Base-by-base conservation (phyloP, 352 stramenopile species). In the Globisporangium cystogenes region DNA sequence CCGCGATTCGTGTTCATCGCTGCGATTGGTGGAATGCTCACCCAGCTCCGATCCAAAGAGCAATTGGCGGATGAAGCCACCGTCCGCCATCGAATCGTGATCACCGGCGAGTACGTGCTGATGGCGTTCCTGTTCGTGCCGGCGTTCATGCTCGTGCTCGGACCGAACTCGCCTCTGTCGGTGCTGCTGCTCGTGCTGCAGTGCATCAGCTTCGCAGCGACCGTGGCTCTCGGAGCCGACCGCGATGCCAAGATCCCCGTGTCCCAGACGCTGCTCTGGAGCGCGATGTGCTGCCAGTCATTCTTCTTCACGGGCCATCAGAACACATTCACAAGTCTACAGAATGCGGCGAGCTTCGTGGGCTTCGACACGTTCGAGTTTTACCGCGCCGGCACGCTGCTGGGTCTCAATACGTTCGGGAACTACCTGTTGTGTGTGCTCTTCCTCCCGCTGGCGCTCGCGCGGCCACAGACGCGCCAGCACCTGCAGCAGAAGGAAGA, bases 301-400 rank as follows among this genome's bases (percentile, higher is more conserved):
- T 96, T 96, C 59, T 96, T 96, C 55, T 70, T 77, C 55, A 94
- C 86, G 10, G 88, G 90, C 23, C 90, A 97, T 52, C 71, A 91
- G 36, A 95, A 88, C 61, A 87, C 81, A 44, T 96, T 97, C 68
- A 90, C 84, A 29, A 90, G 83, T 67, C 74, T 97, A 14, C 88
- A 97, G 65, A 96, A 96, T 63, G 86, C 84, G 2, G 73, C 83
- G 12, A 82, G 71, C 4, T 97, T 97, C 62, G 78, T 96, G 16
- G 88, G 87, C 15, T 90, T 96, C 41, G 83, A 96, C 65, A 64
- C 73, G 23, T 97, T 96, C 50, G 64, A 86, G 24, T 93, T 92
- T 53, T 85, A 86, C 60, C 63, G 57, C 14, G 82, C 83, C 1
- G 87, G 86, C 18, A 44, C 67, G 11, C 68, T 97, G 33, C 68